A percentile compares a stretch with the other conserved stretches of the same genome.
Evolutionary conservation across 2,329 filamentous ascomycete genomes (phyloP).

Genomic region (Apiospora koreana): DNA sequence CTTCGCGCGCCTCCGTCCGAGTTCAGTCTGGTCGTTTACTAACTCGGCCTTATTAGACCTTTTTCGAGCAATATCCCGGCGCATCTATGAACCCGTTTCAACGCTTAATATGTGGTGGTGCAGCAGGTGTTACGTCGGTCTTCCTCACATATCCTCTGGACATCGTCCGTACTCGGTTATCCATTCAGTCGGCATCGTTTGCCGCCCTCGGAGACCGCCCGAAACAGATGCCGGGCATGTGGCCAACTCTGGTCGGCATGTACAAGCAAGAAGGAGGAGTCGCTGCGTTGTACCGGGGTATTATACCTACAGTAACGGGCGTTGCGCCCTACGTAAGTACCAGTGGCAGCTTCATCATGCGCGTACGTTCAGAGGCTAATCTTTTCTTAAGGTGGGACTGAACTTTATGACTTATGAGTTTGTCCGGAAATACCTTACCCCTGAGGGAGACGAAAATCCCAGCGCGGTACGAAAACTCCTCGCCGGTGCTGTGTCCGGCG

Average conservation of each 20-base stretch:
- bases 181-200: conserved; percentile 98
- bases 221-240: conserved; percentile 86
- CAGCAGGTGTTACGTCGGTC: conserved; percentile 94
- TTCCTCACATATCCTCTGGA: conserved; percentile 95
- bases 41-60: conserved; percentile 45
- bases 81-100: conserved; percentile 71
- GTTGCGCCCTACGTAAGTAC: conserved; percentile 83
- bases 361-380: neutral
- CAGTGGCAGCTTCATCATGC: conserved; percentile 9
- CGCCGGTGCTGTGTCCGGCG: conserved; percentile 92
- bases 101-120: conserved; percentile 84
- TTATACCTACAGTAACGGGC: conserved; percentile 89
- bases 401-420: conserved; percentile 99
- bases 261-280: conserved; percentile 90
- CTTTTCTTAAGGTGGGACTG: conserved; percentile 77
- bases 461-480: conserved; percentile 77
- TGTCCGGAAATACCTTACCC: conserved; percentile 79
- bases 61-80: conserved; percentile 77
- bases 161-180: conserved; percentile 92
- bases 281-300: conserved; percentile 86
- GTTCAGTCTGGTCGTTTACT: neutral
- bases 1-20: neutral
- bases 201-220: conserved; percentile 67
- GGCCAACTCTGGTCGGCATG: conserved; percentile 77
- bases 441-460: conserved; percentile 84